Base-by-base conservation (phyloP, 495 filamentous ascomycete species). In the Talaromyces ruber region DNA sequence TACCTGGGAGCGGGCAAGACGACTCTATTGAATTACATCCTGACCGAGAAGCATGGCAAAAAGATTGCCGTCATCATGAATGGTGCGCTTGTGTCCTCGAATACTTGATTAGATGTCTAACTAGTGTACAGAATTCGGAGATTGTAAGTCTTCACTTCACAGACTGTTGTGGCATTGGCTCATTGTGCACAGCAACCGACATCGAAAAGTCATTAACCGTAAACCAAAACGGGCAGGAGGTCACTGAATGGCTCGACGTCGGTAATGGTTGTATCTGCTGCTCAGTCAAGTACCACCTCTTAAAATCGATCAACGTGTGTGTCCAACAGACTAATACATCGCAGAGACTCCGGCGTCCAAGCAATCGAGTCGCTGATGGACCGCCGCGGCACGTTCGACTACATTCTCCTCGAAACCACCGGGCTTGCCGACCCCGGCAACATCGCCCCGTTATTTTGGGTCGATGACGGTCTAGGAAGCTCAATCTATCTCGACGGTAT, bases 251-350 rank as follows among this genome's bases (percentile, higher is more conserved):
- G 93, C 85, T 98, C 54, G 91, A 96, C 65, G 86, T 98, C 55
- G 91, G 89, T 51, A 98, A 98, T 68, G 94, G 94, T 62, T 98
- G 94, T 77, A 93, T 98, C 66, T 98, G 94, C 77, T 98, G 94
- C 75, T 96, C 93, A 24, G 93, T 98, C 67, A 98, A 96, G 91
- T 93, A 82, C 11, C n/a, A 6, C 25, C 16, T 43, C 12, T 22
- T 22, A 63, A n/a, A n/a, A n/a, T n/a, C n/a, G n/a, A 65, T 30
- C 7, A 34, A 6, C 12, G 51, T n/a, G 59, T 62, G 18, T 65
- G 2, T 39, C 34, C 54, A 26, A 34, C 28, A 21, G 6, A 57
- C 29, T 18, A 34, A 30, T 34, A 24, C 18, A n/a, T 14, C 22
- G 32, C 67, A 93, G 90, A 79, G 93, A 97, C 74, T 83, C 86